Percentiles rank a stretch among this genome's conserved stretches.
Evolutionary conservation across 768 basidiomycete genomes (phyloP).

Genomic region (Lentinula raphanica): DNA sequence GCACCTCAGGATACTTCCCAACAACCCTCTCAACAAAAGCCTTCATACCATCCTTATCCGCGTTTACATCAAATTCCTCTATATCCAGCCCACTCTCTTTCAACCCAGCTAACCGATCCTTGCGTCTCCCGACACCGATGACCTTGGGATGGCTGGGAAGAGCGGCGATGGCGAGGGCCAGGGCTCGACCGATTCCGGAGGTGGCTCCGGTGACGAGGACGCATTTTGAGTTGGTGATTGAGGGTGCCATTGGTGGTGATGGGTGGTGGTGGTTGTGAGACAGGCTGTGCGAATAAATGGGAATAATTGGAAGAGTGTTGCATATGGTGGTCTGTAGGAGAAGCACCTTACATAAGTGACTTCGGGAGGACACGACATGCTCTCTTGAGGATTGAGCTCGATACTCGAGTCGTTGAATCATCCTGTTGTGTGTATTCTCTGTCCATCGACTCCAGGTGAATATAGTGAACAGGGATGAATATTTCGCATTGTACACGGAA

Average conservation of each 20-base stretch:
- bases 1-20: constrained; percentile 44
- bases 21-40: constrained; percentile 35
- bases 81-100: constrained; percentile 34
- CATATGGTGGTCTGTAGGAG: no score
- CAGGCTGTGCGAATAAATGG: no score
- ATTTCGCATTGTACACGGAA: no score
- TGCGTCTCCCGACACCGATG: constrained; percentile 46
- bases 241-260: constrained; percentile 14
- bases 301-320: no score
- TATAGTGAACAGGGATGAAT: no score
- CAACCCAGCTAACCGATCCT: constrained; percentile 50
- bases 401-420: no score
- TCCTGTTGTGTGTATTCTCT: no score
- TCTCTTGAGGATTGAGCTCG: no score
- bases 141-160: constrained; percentile 45
- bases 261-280: no score
- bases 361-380: no score
- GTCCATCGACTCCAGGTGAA: no score
- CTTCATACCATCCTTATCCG: constrained; percentile 32
- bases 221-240: constrained; percentile 43
- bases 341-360: no score
- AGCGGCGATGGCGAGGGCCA: constrained; percentile 43
- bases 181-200: constrained; percentile 51
- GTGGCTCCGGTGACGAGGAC: constrained; percentile 55
- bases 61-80: constrained; percentile 38